phyloP scores from a whole-genome alignment of 352 stramenopile genomes.

The Phytophthora uliginosa region DNA sequence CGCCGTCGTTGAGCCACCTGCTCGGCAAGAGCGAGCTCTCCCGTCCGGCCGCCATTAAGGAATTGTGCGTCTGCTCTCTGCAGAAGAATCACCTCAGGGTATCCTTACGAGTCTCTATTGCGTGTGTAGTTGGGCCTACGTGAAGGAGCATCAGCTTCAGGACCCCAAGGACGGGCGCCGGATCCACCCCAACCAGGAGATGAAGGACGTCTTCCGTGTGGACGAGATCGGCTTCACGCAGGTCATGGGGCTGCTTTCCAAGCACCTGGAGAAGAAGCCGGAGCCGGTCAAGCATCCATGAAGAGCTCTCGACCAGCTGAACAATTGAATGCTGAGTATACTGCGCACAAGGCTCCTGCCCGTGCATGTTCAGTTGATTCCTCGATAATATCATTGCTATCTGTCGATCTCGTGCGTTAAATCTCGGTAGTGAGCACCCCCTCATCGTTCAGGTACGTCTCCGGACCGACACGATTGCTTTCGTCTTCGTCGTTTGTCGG shows the following conservation, averaged over 20 bases:
- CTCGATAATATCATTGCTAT: slow-evolving; percentile 21
- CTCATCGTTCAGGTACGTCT: slow-evolving; percentile 79
- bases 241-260: slow-evolving; percentile 75
- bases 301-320: slow-evolving; percentile 8
- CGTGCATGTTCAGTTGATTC: neutral
- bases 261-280: slow-evolving; percentile 67
- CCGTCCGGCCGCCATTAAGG: slow-evolving; percentile 73
- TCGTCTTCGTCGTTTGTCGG: slow-evolving; percentile 40
- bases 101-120: neutral
- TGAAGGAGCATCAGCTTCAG: slow-evolving; percentile 83
- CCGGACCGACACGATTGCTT: slow-evolving; percentile 49
- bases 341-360: neutral
- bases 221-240: slow-evolving; percentile 81
- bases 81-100: neutral
- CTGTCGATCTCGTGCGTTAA: slow-evolving; percentile 27
- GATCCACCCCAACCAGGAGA: slow-evolving; percentile 74
- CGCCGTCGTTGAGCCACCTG: slow-evolving; percentile 61
- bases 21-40: slow-evolving; percentile 80
- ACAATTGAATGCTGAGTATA: neutral
- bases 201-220: slow-evolving; percentile 75
- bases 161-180: slow-evolving; percentile 75
- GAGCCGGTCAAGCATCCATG: slow-evolving; percentile 3
- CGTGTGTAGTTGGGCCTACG: slow-evolving; percentile 69
- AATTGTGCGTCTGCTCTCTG: slow-evolving; percentile 64
- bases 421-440: slow-evolving; percentile 78